Conservation (phyloP, 2,329 filamentous ascomycete species). For the Myotisia sp. region DNA sequence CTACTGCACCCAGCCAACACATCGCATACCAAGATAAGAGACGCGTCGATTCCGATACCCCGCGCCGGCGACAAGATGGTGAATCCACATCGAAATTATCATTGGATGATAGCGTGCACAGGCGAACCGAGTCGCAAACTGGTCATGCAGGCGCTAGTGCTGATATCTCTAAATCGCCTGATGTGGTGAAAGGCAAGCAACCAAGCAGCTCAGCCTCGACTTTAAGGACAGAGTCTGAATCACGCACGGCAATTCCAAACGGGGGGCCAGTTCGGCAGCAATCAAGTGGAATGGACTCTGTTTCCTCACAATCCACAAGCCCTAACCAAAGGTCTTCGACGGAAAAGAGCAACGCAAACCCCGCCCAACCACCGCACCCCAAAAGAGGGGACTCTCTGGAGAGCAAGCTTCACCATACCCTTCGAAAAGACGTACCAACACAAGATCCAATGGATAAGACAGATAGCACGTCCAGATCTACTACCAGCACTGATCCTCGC, state of each 20-base stretch:
- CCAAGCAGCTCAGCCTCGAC: neutral
- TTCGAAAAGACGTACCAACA: slow-evolving; percentile 49
- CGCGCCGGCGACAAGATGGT: slow-evolving; percentile 20
- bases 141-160: neutral
- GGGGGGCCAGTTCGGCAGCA: slow-evolving; percentile 14
- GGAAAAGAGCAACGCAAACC: slow-evolving; percentile 1
- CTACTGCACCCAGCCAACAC: slow-evolving; percentile 35
- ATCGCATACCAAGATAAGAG: slow-evolving; percentile 83
- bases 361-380: slow-evolving; percentile 20
- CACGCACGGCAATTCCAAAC: neutral
- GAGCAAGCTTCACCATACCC: slow-evolving; percentile 34
- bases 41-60: slow-evolving; percentile 38
- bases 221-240: neutral
- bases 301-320: neutral
- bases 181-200: neutral
- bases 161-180: neutral
- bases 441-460: slow-evolving; percentile 12
- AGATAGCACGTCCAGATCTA: slow-evolving; percentile 2
- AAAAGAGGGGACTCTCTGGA: slow-evolving; percentile 49
- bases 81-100: slow-evolving; percentile 7
- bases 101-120: neutral
- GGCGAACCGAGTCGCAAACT: neutral
- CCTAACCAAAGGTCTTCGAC: slow-evolving; percentile 1
- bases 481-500: slow-evolving; percentile 2
- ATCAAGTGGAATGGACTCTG: slow-evolving; percentile 11